phyloP scores from a whole-genome alignment of 768 basidiomycete genomes.

The Leucogyrophana mollusca region DNA sequence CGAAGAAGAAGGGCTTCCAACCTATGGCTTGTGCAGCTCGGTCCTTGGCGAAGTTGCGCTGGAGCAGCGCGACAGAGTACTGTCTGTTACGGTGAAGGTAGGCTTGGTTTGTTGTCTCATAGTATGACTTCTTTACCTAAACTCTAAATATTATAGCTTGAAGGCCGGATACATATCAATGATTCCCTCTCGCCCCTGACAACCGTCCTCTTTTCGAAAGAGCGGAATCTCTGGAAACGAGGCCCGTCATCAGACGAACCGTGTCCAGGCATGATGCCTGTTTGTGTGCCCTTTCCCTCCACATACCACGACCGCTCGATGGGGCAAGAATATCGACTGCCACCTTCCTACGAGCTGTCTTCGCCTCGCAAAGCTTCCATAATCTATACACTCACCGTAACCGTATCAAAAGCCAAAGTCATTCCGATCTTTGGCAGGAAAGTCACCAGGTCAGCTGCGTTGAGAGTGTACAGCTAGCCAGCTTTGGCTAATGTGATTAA shows the following conservation, averaged over 20 bases:
- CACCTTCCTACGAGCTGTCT: constrained; percentile 27
- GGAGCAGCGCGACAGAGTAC: constrained; percentile 20
- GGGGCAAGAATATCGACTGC: constrained; percentile 16
- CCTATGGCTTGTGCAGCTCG: constrained; percentile 28
- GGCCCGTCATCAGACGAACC: constrained; percentile 6
- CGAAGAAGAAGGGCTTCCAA: constrained; percentile 26
- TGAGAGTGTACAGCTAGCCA: no score
- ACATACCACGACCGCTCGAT: constrained; percentile 18
- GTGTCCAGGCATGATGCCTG: constrained; percentile 28
- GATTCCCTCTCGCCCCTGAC: constrained; percentile 5
- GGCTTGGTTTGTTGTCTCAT: background rate
- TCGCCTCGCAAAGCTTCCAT: constrained; percentile 23
- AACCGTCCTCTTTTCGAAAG: constrained; percentile 22
- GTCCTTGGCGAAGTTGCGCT: constrained; percentile 28
- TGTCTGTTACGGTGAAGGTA: constrained; percentile 28
- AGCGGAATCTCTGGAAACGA: constrained; percentile 21
- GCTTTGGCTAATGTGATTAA: background rate
- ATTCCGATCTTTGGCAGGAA: constrained; percentile 9
- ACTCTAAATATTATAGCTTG: constrained; percentile 16
- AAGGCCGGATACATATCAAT: constrained; percentile 21
- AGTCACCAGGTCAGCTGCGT: background rate
- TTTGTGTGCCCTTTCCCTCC: constrained; percentile 28
- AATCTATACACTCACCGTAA: constrained; percentile 21
- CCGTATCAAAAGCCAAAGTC: constrained; percentile 17
- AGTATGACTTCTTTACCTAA: background rate